Percentiles rank a stretch among this genome's conserved stretches.
Evolutionary conservation across 345 rosid genomes (phyloP).

Genomic region (Lepidium sativum): DNA sequence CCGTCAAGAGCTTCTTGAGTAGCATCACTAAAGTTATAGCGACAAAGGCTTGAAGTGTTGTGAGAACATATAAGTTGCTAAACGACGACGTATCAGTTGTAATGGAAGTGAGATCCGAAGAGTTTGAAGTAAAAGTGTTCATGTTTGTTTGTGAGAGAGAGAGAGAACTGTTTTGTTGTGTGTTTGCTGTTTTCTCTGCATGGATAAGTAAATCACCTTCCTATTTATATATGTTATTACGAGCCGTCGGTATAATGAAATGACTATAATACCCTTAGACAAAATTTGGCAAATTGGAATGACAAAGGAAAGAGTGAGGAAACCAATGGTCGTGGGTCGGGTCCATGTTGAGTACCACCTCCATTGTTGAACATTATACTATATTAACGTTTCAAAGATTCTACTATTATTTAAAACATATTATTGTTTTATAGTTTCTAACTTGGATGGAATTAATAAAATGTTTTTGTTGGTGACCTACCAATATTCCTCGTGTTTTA

Average conservation of each 20-base stretch:
- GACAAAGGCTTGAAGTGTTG: slow-evolving; percentile 25
- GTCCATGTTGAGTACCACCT: slow-evolving; percentile 23
- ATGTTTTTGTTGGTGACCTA: slow-evolving; percentile 28
- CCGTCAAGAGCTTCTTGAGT: slow-evolving; percentile 11
- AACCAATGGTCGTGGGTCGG: background rate
- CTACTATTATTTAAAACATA: background rate
- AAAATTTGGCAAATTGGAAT: background rate
- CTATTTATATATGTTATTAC: slow-evolving; percentile 6
- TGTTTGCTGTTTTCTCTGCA: slow-evolving; percentile 19
- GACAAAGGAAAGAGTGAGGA: slow-evolving; percentile 15
- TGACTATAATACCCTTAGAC: slow-evolving; percentile 7
- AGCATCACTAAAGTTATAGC: slow-evolving; percentile 22
- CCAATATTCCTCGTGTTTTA: slow-evolving; percentile 29
- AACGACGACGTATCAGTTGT: background rate
- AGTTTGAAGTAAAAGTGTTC: slow-evolving; percentile 27
- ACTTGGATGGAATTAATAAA: background rate
- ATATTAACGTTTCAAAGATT: background rate
- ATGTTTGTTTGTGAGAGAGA: too few relatives aligned
- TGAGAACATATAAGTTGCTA: slow-evolving; percentile 24
- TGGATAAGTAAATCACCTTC: slow-evolving; percentile 18
- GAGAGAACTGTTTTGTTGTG: too few relatives aligned
- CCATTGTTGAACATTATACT: slow-evolving; percentile 17
- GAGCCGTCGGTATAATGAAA: background rate
- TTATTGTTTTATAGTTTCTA: background rate
- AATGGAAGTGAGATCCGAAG: slow-evolving; percentile 22